phyloP scores from a whole-genome alignment of 768 basidiomycete genomes.

The Cytidiella melzeri region DNA sequence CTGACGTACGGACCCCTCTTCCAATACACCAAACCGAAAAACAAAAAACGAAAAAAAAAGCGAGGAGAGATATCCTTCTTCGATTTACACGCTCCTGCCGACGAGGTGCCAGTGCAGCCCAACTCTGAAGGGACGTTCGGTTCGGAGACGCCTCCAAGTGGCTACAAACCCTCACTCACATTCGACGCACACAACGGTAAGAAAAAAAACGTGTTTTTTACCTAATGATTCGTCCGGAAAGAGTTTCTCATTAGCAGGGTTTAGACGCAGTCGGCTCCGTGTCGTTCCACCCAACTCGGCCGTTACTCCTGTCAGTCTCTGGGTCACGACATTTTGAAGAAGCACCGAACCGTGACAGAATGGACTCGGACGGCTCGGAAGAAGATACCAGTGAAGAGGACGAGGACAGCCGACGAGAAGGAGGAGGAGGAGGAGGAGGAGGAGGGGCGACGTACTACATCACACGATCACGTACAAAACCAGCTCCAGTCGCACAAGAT shows the following conservation, averaged over 20 bases:
- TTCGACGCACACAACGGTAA: conserved; percentile 56
- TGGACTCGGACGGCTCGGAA: not conserved
- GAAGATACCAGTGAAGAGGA: not conserved
- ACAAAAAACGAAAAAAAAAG: conserved; percentile 29
- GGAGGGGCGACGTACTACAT: not conserved
- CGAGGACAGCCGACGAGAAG: not conserved
- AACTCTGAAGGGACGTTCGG: too few relatives aligned
- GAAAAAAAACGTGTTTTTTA: not conserved
- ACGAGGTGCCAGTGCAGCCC: too few relatives aligned
- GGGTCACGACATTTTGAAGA: conserved; percentile 70
- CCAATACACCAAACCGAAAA: not conserved
- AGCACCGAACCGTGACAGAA: not conserved
- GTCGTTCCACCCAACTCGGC: conserved; percentile 60
- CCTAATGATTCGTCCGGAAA: not conserved
- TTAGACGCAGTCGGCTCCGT: conserved; percentile 75
- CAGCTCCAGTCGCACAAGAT: not conserved
- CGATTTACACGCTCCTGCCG: conserved; percentile 30
- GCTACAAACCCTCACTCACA: conserved; percentile 27
- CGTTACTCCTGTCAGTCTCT: conserved; percentile 57
- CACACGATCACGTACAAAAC: not conserved
- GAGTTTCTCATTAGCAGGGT: too few relatives aligned
- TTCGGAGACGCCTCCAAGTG: too few relatives aligned
- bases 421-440: not conserved
- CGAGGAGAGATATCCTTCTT: conserved; percentile 56
- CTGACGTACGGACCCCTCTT: too few relatives aligned